Evolutionary conservation across 139 green algal species (phyloP).

Genomic region (Haematococcus lacustris): DNA sequence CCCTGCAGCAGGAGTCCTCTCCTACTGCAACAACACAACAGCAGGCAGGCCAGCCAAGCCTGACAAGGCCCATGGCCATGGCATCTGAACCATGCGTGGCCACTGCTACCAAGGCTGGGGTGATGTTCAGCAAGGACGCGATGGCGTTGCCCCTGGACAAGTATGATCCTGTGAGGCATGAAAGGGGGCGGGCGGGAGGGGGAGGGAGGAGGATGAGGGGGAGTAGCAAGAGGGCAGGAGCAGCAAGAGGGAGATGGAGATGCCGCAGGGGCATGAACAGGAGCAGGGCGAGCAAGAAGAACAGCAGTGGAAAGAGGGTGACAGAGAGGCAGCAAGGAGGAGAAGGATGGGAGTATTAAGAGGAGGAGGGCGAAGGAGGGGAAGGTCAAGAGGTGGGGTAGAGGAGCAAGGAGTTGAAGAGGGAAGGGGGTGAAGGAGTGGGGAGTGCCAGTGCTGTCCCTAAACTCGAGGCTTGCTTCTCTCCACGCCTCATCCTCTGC

Average conservation of each 20-base stretch:
- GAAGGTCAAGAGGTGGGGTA: background rate
- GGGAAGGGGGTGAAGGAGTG: background rate
- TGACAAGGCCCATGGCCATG: too few relatives aligned
- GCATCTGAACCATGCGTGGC: too few relatives aligned
- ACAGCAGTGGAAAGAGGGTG: background rate
- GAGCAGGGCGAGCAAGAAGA: conserved; percentile 4
- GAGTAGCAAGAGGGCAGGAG: too few relatives aligned
- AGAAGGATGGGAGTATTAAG: background rate
- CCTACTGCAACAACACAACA: background rate
- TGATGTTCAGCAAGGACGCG: background rate
- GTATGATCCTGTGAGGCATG: conserved; percentile 40
- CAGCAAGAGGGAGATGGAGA: too few relatives aligned
- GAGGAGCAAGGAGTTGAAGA: background rate
- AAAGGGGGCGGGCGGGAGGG: too few relatives aligned
- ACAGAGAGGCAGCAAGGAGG: background rate
- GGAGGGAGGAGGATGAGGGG: too few relatives aligned
- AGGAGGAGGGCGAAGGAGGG: background rate
- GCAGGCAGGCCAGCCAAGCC: background rate
- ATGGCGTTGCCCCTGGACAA: conserved; percentile 10
- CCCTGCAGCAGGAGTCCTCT: background rate
- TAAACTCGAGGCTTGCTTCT: background rate
- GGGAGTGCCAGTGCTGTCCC: background rate
- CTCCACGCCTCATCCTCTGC: background rate
- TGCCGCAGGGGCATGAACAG: background rate
- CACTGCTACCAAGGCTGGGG: background rate